A percentile compares a stretch with the other conserved stretches of the same genome.
Evolutionary conservation across 2,329 filamentous ascomycete genomes (phyloP).

Genomic region (Talaromyces sp.): DNA sequence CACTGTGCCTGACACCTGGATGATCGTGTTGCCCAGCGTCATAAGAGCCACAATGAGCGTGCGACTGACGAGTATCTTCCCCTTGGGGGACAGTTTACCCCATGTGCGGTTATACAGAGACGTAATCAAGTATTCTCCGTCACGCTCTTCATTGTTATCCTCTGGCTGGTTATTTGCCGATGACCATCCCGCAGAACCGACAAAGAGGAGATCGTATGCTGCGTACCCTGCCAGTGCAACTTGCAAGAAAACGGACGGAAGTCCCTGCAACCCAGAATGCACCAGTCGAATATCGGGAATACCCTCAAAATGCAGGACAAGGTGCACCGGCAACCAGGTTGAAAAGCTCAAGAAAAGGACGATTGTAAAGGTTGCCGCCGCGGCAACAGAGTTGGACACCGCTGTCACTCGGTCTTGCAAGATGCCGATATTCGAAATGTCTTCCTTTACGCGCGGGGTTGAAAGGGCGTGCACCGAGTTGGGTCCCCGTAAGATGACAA

Average conservation of each 20-base stretch:
- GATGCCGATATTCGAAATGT: conserved; percentile 59
- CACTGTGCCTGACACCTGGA: conserved; percentile 63
- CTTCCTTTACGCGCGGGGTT: conserved; percentile 31
- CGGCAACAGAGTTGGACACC: conserved; percentile 61
- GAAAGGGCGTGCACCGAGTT: conserved; percentile 59
- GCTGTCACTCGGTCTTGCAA: conserved; percentile 59
- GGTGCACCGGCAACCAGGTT: conserved; percentile 63
- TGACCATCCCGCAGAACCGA: conserved; percentile 44
- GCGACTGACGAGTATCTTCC: conserved; percentile 59
- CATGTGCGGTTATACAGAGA: conserved; percentile 56
- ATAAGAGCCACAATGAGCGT: conserved; percentile 49
- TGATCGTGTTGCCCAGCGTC: conserved; percentile 50
- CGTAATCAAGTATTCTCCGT: conserved; percentile 64
- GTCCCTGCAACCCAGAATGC: conserved; percentile 55
- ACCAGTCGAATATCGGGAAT: conserved; percentile 64
- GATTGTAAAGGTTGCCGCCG: conserved; percentile 69
- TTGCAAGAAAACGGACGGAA: conserved; percentile 41
- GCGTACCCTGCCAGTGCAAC: conserved; percentile 67
- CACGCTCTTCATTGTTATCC: conserved; percentile 41
- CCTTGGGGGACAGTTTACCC: conserved; percentile 57
- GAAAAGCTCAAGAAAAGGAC: conserved; percentile 63
- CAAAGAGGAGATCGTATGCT: conserved; percentile 70
- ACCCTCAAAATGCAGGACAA: conserved; percentile 71
- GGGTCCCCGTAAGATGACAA: conserved; percentile 65
- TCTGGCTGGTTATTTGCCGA: conserved; percentile 11